Conservation (phyloP, 306 rosid species). For the Erythrophleum fordii region DNA sequence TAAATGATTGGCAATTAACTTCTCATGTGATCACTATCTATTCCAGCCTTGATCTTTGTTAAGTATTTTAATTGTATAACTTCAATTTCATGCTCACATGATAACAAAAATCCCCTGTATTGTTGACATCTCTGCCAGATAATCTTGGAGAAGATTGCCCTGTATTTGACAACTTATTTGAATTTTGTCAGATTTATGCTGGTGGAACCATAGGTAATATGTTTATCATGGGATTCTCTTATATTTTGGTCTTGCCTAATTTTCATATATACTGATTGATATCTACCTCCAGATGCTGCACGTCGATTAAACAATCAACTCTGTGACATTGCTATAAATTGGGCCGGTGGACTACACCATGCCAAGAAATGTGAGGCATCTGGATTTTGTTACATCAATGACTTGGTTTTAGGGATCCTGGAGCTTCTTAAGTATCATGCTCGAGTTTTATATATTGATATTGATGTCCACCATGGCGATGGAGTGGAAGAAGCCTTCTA, state of each 20-base stretch:
- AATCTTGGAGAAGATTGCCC: conserved; percentile 99
- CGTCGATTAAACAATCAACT: conserved; percentile 87
- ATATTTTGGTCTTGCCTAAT: conserved; percentile 21
- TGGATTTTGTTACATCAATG: conserved; percentile 98
- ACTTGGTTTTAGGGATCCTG: conserved; percentile 93
- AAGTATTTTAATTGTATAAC: conserved; percentile 14
- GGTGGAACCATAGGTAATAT: conserved; percentile 93
- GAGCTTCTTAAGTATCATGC: conserved; percentile 95
- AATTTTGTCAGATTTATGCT: conserved; percentile 97
- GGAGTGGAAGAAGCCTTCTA: conserved; percentile 99
- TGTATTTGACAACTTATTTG: conserved; percentile 92
- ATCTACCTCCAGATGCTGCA: conserved; percentile 80
- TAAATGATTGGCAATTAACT: conserved; percentile 21
- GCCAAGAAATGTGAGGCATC: conserved; percentile 99
- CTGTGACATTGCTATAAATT: conserved; percentile 95
- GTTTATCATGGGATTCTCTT: conserved; percentile 14
- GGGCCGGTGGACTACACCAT: conserved; percentile 99
- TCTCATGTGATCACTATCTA: conserved; percentile 4
- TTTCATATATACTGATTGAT: conserved; percentile 31
- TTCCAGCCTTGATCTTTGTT: conserved; percentile 8
- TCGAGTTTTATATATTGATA: conserved; percentile 95
- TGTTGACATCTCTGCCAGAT: conserved; percentile 57
- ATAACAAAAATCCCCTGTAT: conserved; percentile 20
- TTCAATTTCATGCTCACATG: conserved; percentile 22
- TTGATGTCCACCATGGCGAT: conserved; percentile 99